Conservation (phyloP, 1,284 basidiomycete species). For the Ustilago shanxiensis region DNA sequence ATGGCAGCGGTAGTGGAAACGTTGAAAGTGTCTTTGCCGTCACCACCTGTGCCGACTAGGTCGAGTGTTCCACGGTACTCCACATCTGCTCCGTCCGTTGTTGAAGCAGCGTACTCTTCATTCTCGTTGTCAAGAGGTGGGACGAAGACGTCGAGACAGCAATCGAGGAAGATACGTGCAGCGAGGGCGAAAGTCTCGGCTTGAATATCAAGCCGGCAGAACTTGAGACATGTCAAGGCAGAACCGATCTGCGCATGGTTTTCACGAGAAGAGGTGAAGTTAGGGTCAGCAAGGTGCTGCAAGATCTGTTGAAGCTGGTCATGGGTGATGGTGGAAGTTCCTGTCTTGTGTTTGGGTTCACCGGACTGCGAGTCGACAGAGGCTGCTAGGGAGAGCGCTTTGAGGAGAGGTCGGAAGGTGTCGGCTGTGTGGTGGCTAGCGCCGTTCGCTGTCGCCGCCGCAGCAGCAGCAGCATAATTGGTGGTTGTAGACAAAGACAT, state of each 20-base stretch:
- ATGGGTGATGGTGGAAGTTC: slow-evolving; percentile 44
- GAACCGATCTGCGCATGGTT: slow-evolving; percentile 67
- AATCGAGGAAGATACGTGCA: slow-evolving; percentile 56
- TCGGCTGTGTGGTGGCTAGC: slow-evolving; percentile 51
- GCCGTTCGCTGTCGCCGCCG: slow-evolving; percentile 16
- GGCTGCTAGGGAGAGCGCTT: slow-evolving; percentile 50
- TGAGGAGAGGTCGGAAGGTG: slow-evolving; percentile 62
- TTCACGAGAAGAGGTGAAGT: slow-evolving; percentile 61
- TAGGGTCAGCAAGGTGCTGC: slow-evolving; percentile 63
- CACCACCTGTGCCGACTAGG: slow-evolving; percentile 85
- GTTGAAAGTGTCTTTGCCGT: slow-evolving; percentile 97
- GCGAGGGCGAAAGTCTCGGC: slow-evolving; percentile 60
- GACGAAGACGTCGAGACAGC: slow-evolving; percentile 48
- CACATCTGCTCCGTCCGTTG: slow-evolving; percentile 4
- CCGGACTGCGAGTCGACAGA: slow-evolving; percentile 44
- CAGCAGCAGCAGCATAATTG: slow-evolving; percentile 6
- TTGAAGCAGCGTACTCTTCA: slow-evolving; percentile 15
- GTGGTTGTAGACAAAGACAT: neutral
- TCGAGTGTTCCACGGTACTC: slow-evolving; percentile 63
- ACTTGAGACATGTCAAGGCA: slow-evolving; percentile 62
- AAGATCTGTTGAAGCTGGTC: slow-evolving; percentile 57
- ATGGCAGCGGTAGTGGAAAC: slow-evolving; percentile 95
- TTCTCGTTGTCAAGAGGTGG: slow-evolving; percentile 24
- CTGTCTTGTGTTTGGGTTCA: slow-evolving; percentile 33
- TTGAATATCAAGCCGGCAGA: slow-evolving; percentile 59